phyloP scores from a whole-genome alignment of 1,284 basidiomycete species.

The Papiliotrema laurentii region DNA sequence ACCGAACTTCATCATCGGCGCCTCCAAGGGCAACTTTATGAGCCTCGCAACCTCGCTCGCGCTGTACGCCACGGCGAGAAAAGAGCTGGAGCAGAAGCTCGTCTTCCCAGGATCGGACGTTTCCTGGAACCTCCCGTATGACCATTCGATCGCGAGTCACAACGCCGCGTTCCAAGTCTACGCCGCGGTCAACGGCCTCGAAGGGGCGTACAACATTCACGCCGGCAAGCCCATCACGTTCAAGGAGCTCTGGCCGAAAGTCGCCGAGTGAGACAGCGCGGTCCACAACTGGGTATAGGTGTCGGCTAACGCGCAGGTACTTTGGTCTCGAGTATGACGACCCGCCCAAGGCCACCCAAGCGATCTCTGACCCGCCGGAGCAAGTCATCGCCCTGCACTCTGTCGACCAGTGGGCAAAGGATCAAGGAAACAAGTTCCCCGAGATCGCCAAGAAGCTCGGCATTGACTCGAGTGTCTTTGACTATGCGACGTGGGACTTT shows the following conservation, averaged over 20 bases:
- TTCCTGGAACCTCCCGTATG: neutral
- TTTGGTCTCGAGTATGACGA: slow-evolving; percentile 1
- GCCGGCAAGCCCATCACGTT: neutral
- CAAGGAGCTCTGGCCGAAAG: neutral
- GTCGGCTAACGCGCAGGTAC: neutral
- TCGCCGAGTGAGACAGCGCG: neutral
- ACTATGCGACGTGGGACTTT: slow-evolving; percentile 1
- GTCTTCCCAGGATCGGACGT: neutral
- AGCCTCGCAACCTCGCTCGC: neutral
- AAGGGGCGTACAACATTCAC: neutral
- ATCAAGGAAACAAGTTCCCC: neutral
- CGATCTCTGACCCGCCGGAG: neutral
- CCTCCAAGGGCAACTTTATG: slow-evolving; percentile 1
- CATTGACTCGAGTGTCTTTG: neutral
- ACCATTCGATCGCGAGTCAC: neutral
- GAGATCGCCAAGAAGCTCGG: neutral
- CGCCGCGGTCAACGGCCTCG: neutral
- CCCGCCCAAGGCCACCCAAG: neutral
- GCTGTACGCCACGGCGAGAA: neutral
- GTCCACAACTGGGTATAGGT: neutral
- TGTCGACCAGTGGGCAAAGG: neutral
- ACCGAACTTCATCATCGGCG: slow-evolving; percentile 2
- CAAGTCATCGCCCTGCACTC: neutral
- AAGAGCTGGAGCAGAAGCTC: neutral
- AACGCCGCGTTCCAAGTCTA: neutral